Evolutionary conservation across 108 stramenopile genomes (phyloP), one percentile per base, ranked within the genome.

Genomic region (Nitzschia sp.): DNA sequence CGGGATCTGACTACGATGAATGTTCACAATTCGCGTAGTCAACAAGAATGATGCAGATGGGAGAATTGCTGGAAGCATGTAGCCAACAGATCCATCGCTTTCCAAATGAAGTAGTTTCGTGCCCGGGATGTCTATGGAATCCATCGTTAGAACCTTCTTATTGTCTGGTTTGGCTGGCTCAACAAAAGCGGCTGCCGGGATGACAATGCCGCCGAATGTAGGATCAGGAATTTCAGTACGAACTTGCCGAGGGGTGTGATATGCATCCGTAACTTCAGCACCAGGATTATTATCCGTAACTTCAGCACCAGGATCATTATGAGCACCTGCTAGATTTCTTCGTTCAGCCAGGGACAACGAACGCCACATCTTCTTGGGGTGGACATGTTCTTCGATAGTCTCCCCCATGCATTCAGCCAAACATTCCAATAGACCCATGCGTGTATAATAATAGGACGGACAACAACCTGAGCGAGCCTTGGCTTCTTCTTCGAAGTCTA

Each of bases 391-490:
- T 33, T 58, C 38, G 13, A 64, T 55, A 2, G 63, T 56, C 52
- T 81, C 76, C 22, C 76, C 80, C n/a, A 77, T 19, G 35, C 50
- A 35, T 21, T 73, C 68, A 17, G 80, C 75, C 33, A 81, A 28
- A 50, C 75, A 77, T 29, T 77, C 73, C 38, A 77, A 46, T 17
- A 71, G 9, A 3, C 32, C 16, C 25, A 81, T 55, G 11, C 21
- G 32, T 26, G 47, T 33, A 46, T 70, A 80, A 38, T 70, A 76
- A 1, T 13, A 21, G 25, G 22, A 32, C 29, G 52, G 66, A 36
- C 35, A 32, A 19, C 59, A 25, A 2, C 26, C 29, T 8, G 3
- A 13, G 45, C 79, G 45, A 3, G 79, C 73, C 58, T 64, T 1
- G 11, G 69, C 62, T 56, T 80, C 79, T 55, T 69, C 68, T 23